These are phyloP conservation scores for Lactifluus subvellereus DNA, from an alignment of 768 basidiomycete genomes.

Conservation along the genomic window DNA sequence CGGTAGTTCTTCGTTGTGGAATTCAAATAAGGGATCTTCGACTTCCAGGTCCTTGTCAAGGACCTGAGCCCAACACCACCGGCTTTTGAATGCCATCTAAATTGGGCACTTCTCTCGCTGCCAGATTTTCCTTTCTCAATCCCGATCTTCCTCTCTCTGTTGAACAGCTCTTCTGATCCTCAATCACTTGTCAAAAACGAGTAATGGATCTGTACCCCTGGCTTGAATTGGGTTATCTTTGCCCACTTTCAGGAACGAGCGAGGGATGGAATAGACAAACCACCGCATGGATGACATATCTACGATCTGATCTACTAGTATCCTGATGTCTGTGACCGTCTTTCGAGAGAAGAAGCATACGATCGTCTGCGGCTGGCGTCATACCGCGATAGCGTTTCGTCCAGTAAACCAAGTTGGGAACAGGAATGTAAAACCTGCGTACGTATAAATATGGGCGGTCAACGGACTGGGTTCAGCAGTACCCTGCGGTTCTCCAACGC, in stretches of 20 bases:
- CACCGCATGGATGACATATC: not conserved
- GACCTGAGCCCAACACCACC: not conserved
- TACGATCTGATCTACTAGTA: not conserved
- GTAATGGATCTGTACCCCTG: not conserved
- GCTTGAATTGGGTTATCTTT: not conserved
- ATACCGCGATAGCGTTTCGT: not conserved
- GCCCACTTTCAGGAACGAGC: not conserved
- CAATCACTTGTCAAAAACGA: not conserved
- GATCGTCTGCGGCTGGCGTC: not conserved
- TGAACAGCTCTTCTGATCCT: not conserved
- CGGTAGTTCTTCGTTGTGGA: not conserved
- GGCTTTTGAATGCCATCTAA: not conserved
- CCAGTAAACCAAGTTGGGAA: not conserved
- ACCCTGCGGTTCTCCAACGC: constrained; percentile 8
- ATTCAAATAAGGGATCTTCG: not conserved
- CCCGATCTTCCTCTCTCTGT: not conserved
- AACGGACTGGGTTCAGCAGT: not conserved
- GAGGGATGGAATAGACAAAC: not conserved
- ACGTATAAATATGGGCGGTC: constrained; percentile 4
- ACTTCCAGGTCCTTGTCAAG: not conserved
- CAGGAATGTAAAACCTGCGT: not conserved
- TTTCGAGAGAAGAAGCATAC: not conserved
- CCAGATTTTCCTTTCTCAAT: not conserved
- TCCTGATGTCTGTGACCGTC: not conserved
- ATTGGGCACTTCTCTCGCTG: not conserved